phyloP scores from a whole-genome alignment of 179 eudicot species.

The Patellifolia procumbens region DNA sequence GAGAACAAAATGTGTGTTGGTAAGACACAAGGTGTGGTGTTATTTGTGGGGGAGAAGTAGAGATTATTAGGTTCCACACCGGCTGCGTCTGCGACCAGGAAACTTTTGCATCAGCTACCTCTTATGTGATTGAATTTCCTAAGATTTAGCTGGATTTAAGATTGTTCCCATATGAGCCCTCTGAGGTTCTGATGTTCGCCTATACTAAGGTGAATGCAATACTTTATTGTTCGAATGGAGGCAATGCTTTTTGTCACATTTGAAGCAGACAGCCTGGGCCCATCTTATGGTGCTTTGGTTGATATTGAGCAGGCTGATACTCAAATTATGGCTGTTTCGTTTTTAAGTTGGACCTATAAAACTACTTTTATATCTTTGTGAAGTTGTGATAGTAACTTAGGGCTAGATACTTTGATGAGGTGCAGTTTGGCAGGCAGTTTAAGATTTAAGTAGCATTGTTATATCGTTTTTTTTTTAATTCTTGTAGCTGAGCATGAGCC shows the following conservation, averaged over 20 bases:
- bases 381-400: slow-evolving; percentile 72
- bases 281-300: slow-evolving; percentile 64
- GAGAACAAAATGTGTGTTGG: slow-evolving; percentile 84
- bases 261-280: slow-evolving; percentile 61
- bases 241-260: slow-evolving; percentile 80
- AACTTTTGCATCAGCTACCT: slow-evolving; percentile 74
- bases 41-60: slow-evolving; percentile 82
- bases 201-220: background rate
- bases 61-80: no score
- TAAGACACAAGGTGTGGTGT: slow-evolving; percentile 78
- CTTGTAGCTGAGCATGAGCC: slow-evolving; percentile 61
- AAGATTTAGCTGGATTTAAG: slow-evolving; percentile 50
- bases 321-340: slow-evolving; percentile 70
- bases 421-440: slow-evolving; percentile 69
- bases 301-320: slow-evolving; percentile 90
- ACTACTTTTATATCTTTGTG: slow-evolving; percentile 70
- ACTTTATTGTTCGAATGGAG: slow-evolving; percentile 19
- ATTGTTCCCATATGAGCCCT: slow-evolving; percentile 59
- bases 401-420: slow-evolving; percentile 89
- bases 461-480: slow-evolving; percentile 73
- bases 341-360: slow-evolving; percentile 64
- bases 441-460: slow-evolving; percentile 66
- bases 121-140: slow-evolving; percentile 73
- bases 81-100: slow-evolving; percentile 76
- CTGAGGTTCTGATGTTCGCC: slow-evolving; percentile 38